Evolutionary conservation across 2,329 filamentous ascomycete species (phyloP).

Genomic region (Clonostachys rosea): DNA sequence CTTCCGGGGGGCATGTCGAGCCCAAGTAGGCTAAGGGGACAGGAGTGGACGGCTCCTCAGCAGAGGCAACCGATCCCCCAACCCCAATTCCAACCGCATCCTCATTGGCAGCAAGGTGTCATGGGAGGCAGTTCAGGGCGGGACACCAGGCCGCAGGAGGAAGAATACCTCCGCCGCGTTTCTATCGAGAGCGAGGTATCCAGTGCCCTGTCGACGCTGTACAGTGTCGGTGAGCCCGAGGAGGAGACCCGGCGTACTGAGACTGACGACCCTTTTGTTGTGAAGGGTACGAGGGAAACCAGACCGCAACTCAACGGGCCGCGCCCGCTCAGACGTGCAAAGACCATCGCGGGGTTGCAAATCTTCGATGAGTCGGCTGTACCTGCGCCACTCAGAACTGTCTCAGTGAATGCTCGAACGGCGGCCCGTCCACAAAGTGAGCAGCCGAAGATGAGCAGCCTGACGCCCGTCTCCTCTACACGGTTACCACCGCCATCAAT

Average conservation of each 20-base stretch:
- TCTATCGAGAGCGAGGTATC: slow-evolving; percentile 40
- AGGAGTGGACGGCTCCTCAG: slow-evolving; percentile 14
- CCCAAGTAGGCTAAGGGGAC: slow-evolving; percentile 30
- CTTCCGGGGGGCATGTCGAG: slow-evolving; percentile 32
- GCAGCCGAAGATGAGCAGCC: background rate
- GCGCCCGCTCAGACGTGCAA: slow-evolving; percentile 1
- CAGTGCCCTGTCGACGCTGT: slow-evolving; percentile 51
- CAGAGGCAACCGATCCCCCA: slow-evolving; percentile 4
- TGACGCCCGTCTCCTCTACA: background rate
- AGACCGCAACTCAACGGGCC: background rate
- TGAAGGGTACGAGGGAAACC: slow-evolving; percentile 1
- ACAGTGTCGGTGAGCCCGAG: slow-evolving; percentile 46
- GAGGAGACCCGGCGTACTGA: slow-evolving; percentile 14
- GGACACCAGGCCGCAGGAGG: background rate
- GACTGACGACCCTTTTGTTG: slow-evolving; percentile 23
- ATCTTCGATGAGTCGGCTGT: slow-evolving; percentile 1
- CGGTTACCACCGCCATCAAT: background rate
- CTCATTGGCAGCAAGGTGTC: slow-evolving; percentile 2
- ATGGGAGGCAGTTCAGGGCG: too few relatives aligned
- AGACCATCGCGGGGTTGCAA: slow-evolving; percentile 1
- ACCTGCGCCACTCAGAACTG: slow-evolving; percentile 4
- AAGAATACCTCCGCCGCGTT: background rate
- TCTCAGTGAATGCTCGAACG: slow-evolving; percentile 1
- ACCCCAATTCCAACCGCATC: slow-evolving; percentile 8
- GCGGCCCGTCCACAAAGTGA: background rate